Percentiles rank a stretch among this genome's conserved stretches.
Evolutionary conservation across 257 asterid genomes (phyloP).

Genomic region (Petrea volubilis): DNA sequence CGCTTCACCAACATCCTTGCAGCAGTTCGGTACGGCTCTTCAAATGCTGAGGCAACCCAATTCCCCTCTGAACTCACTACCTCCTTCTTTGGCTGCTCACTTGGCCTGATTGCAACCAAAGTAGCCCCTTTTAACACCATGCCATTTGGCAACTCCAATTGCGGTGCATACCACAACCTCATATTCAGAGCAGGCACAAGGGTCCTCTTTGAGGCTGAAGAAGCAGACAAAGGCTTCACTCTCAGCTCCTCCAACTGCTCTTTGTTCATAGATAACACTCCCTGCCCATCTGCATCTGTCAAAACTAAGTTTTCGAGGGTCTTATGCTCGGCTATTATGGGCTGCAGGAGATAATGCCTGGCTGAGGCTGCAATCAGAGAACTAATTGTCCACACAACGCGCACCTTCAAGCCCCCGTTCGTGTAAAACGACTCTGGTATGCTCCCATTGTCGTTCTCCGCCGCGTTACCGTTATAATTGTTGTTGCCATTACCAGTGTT

Average conservation of each 20-base stretch:
- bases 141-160: slow-evolving; percentile 81
- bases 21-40: slow-evolving; percentile 77
- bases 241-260: slow-evolving; percentile 89
- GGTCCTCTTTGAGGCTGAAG: slow-evolving; percentile 84
- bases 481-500: neutral
- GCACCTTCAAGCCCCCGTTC: slow-evolving; percentile 78
- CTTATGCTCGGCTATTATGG: slow-evolving; percentile 75
- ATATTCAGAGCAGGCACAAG: slow-evolving; percentile 83
- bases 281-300: slow-evolving; percentile 86
- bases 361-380: slow-evolving; percentile 92
- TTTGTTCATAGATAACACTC: slow-evolving; percentile 77
- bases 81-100: slow-evolving; percentile 71
- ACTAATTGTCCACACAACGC: slow-evolving; percentile 93
- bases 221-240: slow-evolving; percentile 84
- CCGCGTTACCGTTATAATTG: slow-evolving; percentile 9
- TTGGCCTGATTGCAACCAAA: slow-evolving; percentile 82
- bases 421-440: slow-evolving; percentile 87
- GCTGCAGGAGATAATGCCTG: slow-evolving; percentile 80
- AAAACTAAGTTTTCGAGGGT: slow-evolving; percentile 68
- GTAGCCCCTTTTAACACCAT: slow-evolving; percentile 85
- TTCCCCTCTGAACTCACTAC: slow-evolving; percentile 50
- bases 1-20: slow-evolving; percentile 82
- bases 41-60: slow-evolving; percentile 76
- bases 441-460: slow-evolving; percentile 60
- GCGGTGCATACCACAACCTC: slow-evolving; percentile 83